Evolutionary conservation across 2,329 filamentous ascomycete genomes (phyloP), one percentile per base, ranked within the genome.

Genomic region (Penicillium sp.): DNA sequence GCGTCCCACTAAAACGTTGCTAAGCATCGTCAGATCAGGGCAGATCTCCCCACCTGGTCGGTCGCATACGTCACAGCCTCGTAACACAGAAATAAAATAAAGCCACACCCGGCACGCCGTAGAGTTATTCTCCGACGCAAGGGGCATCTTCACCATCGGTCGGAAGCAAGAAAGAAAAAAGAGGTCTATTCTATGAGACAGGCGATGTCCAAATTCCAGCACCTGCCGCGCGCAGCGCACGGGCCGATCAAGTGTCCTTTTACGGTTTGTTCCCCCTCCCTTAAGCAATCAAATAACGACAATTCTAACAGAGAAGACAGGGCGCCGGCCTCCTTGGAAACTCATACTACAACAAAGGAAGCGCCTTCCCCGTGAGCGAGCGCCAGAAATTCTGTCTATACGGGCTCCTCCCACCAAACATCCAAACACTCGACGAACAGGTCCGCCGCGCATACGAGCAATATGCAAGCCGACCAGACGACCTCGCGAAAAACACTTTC

Each of bases 401-500:
- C 19, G 91, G 92, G 4, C 79, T 96, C 7, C 81, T 96, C 0
- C 93, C 93, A 0, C 82, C 86, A 8, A 85, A 88, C 70, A 81
- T 92, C 7, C 90, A 94, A 72, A 90, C 87, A 0, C 83, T 96
- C 5, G 89, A 93, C 5, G 87, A 92, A 70, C 93, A 96, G 73
- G 86, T 87, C 54, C 79, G 86, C 60, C 86, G 93, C 26, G 92
- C 93, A 1, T 96, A 96, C 74, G 79, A 92, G 67, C 93, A 97
- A 73, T 96, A 93, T 77, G 80, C 78, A 21, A 85, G 82, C 2
- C 83, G 85, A 3, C 73, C 78, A 0, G 85, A 89, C 73, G 85
- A 90, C 65, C 78, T 96, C 44, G 89, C 89, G 45, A 96, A 95
- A 80, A 96, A 96, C 70, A 93, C 91, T 0, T 96, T 96, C 73